phyloP scores from a whole-genome alignment of 176 grass and related monocot genomes.

The Avena sativa region DNA sequence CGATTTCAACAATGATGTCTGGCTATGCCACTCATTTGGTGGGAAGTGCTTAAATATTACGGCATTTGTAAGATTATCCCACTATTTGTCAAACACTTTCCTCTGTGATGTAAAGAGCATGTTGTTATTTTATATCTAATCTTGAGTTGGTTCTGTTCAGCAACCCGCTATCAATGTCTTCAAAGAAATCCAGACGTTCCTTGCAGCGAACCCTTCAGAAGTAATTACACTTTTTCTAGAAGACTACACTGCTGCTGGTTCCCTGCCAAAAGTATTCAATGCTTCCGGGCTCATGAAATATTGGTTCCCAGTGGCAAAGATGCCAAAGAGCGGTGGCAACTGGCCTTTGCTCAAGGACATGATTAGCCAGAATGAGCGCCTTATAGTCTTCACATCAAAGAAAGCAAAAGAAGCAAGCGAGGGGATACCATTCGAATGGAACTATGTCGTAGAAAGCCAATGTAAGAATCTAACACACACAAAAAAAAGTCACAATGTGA shows the following conservation, averaged over 20 bases:
- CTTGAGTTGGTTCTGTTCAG: slow-evolving; percentile 54
- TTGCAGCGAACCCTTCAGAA: slow-evolving; percentile 77
- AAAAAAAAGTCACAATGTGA: neutral
- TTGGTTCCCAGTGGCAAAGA: slow-evolving; percentile 76
- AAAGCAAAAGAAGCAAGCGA: slow-evolving; percentile 76
- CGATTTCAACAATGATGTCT: slow-evolving; percentile 85
- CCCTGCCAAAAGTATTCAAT: slow-evolving; percentile 81
- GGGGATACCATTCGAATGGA: slow-evolving; percentile 84
- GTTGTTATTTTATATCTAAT: slow-evolving; percentile 29
- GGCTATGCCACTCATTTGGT: slow-evolving; percentile 79
- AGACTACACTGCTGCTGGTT: slow-evolving; percentile 76
- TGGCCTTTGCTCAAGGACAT: slow-evolving; percentile 94
- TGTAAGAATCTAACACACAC: slow-evolving; percentile 50
- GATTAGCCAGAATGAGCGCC: slow-evolving; percentile 74
- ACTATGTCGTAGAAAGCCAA: slow-evolving; percentile 84
- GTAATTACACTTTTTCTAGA: slow-evolving; percentile 90
- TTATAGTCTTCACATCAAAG: slow-evolving; percentile 94
- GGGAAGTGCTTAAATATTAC: slow-evolving; percentile 79
- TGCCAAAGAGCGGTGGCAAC: slow-evolving; percentile 83
- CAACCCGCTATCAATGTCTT: slow-evolving; percentile 81
- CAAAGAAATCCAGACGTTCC: slow-evolving; percentile 83
- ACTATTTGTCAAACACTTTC: neutral
- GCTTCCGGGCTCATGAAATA: slow-evolving; percentile 86
- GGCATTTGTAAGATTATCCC: slow-evolving; percentile 64
- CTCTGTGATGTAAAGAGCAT: slow-evolving; percentile 1